These are phyloP conservation scores for Pichia scutulata DNA, from an alignment of 805 yeast genomes.

Conservation along the genomic window DNA sequence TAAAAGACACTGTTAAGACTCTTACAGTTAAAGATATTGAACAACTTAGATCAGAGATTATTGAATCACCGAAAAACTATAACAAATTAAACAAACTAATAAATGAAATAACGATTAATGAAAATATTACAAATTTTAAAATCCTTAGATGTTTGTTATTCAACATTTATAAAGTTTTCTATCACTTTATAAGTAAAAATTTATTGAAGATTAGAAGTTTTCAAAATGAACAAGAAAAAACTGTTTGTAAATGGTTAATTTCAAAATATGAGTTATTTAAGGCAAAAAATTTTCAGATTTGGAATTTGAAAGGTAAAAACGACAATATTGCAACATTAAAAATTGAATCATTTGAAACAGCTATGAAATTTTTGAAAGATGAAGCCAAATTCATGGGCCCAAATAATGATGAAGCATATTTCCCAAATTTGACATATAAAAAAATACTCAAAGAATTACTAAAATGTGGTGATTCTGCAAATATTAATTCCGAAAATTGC, in stretches of 20 bases:
- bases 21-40: slow-evolving; percentile 21
- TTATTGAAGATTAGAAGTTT: slow-evolving; percentile 30
- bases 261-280: slow-evolving; percentile 52
- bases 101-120: slow-evolving; percentile 29
- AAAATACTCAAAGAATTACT: slow-evolving; percentile 30
- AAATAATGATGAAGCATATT: slow-evolving; percentile 44
- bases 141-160: slow-evolving; percentile 34
- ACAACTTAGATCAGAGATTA: slow-evolving; percentile 24
- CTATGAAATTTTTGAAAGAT: slow-evolving; percentile 45
- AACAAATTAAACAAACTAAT: slow-evolving; percentile 47
- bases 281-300: slow-evolving; percentile 32
- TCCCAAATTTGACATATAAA: slow-evolving; percentile 50
- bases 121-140: slow-evolving; percentile 18
- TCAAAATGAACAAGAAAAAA: slow-evolving; percentile 36
- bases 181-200: slow-evolving; percentile 36
- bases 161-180: slow-evolving; percentile 41
- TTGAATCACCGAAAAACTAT: slow-evolving; percentile 40
- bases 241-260: slow-evolving; percentile 56
- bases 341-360: slow-evolving; percentile 44
- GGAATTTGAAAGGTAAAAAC: slow-evolving; percentile 33
- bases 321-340: slow-evolving; percentile 37
- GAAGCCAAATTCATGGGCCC: slow-evolving; percentile 52
- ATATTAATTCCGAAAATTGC: slow-evolving; percentile 38
- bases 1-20: neutral
- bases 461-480: slow-evolving; percentile 28